Conservation (phyloP, 805 yeast genomes). For the Lachancea waltii region DNA sequence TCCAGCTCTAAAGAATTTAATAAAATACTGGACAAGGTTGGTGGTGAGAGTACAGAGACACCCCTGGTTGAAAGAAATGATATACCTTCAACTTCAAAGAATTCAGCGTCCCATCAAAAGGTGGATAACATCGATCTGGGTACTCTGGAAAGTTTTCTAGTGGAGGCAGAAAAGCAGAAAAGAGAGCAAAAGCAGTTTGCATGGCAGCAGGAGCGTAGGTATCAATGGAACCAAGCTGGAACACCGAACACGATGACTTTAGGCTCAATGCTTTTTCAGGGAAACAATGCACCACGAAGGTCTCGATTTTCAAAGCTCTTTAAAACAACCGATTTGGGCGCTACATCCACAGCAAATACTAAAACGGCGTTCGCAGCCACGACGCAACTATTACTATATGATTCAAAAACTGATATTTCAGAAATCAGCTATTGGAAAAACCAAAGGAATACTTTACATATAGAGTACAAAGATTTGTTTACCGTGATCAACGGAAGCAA, state of each 20-base stretch:
- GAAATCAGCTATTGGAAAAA: constrained; percentile 8
- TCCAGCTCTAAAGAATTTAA: constrained; percentile 6
- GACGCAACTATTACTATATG: constrained; percentile 10
- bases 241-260: constrained; percentile 11
- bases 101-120: no score
- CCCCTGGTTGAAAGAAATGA: neutral
- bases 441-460: constrained; percentile 15
- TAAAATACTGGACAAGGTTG: constrained; percentile 1
- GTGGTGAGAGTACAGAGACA: neutral
- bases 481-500: constrained; percentile 22
- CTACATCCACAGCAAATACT: neutral
- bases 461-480: constrained; percentile 22
- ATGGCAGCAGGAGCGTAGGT: constrained; percentile 17
- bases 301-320: neutral
- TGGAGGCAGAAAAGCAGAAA: constrained; percentile 18
- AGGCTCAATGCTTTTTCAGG: constrained; percentile 17
- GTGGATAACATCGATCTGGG: constrained; percentile 12
- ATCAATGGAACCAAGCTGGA: constrained; percentile 20
- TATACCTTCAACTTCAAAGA: neutral
- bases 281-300: neutral
- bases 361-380: constrained; percentile 1
- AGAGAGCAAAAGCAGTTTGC: constrained; percentile 16
- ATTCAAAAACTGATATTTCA: constrained; percentile 12
- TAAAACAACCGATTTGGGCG: neutral
- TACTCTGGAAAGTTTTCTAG: constrained; percentile 18